These are phyloP conservation scores for Alternaria arbusti DNA, from an alignment of 2,329 filamentous ascomycete species.

Conservation along the genomic window DNA sequence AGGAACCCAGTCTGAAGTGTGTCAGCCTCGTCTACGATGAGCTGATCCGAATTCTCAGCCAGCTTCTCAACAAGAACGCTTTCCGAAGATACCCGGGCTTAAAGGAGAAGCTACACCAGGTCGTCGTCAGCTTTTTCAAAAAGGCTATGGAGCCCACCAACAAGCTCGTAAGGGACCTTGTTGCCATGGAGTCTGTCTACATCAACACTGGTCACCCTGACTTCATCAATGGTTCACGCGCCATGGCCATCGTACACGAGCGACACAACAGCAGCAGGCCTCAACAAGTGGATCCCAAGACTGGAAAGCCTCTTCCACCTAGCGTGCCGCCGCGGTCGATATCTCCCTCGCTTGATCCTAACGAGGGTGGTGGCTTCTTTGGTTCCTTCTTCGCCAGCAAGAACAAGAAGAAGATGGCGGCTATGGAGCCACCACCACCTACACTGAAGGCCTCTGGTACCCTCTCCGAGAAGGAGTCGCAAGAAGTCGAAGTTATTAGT, in stretches of 20 bases:
- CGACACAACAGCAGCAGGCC: slow-evolving; percentile 82
- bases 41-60: slow-evolving; percentile 90
- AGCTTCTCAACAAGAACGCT: slow-evolving; percentile 84
- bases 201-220: slow-evolving; percentile 99
- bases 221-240: slow-evolving; percentile 94
- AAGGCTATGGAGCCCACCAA: slow-evolving; percentile 98
- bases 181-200: slow-evolving; percentile 95
- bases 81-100: slow-evolving; percentile 92
- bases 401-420: slow-evolving; percentile 99
- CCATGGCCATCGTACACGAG: slow-evolving; percentile 98
- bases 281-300: slow-evolving; percentile 97
- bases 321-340: slow-evolving; percentile 72
- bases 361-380: slow-evolving; percentile 79
- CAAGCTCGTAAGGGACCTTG: slow-evolving; percentile 91
- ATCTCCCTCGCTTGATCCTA: slow-evolving; percentile 75
- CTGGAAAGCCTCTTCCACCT: slow-evolving; percentile 85
- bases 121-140: slow-evolving; percentile 95
- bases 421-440: slow-evolving; percentile 94
- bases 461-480: slow-evolving; percentile 89
- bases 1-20: slow-evolving; percentile 97
- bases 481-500: slow-evolving; percentile 99
- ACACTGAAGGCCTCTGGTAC: slow-evolving; percentile 93
- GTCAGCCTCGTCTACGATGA: slow-evolving; percentile 97
- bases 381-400: slow-evolving; percentile 98
- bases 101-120: slow-evolving; percentile 95